Conservation (phyloP, 106 monocot genomes). For the Dioscorea alata region DNA sequence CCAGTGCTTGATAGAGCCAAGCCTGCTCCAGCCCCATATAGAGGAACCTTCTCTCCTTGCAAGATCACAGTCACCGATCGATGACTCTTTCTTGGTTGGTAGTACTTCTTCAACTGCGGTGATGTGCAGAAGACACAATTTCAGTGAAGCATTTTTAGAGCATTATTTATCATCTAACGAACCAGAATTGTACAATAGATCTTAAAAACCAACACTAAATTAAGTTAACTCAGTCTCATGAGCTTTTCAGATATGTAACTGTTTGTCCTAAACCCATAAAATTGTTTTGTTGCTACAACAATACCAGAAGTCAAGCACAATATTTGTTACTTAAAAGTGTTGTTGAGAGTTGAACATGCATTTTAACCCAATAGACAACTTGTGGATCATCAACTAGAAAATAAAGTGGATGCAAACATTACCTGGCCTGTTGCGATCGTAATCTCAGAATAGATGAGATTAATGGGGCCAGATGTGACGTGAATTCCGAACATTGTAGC, state of each 20-base stretch:
- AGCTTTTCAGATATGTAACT: no score
- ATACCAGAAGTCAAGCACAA: no score
- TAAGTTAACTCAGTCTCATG: no score
- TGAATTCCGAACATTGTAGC: conserved; percentile 91
- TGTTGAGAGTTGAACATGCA: neutral
- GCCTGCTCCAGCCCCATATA: conserved; percentile 87
- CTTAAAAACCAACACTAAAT: no score
- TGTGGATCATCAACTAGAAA: neutral
- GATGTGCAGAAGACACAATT: no score
- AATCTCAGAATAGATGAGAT: conserved; percentile 70
- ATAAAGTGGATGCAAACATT: conserved; percentile 2
- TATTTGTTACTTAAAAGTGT: neutral
- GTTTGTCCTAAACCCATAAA: no score
- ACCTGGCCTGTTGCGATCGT: conserved; percentile 76
- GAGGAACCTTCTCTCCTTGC: conserved; percentile 76
- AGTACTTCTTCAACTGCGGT: conserved; percentile 65
- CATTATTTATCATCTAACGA: no score
- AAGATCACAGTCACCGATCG: conserved; percentile 39
- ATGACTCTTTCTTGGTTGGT: conserved; percentile 78
- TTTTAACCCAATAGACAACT: neutral
- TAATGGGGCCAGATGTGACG: conserved; percentile 52
- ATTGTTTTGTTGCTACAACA: no score
- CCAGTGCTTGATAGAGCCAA: conserved; percentile 43
- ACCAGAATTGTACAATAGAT: no score
- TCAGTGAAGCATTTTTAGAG: no score